Evolutionary conservation across 306 rosid genomes (phyloP).

Genomic region (Gynostemma pentaphyllum): DNA sequence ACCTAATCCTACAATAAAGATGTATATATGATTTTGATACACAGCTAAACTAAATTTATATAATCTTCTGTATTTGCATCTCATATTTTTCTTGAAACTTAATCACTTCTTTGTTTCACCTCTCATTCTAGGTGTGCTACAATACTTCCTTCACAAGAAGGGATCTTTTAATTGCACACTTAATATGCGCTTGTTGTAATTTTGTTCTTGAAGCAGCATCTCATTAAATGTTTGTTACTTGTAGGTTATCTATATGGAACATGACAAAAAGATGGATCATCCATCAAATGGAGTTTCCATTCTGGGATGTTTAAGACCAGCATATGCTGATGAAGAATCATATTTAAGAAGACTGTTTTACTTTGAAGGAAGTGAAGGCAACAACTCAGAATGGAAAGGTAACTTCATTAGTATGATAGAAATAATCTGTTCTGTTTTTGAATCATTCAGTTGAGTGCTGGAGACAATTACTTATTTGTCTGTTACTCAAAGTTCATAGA

Average conservation of each 20-base stretch:
- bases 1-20: too few relatives aligned
- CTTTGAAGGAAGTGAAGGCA: slow-evolving; percentile 41
- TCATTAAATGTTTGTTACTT: slow-evolving; percentile 15
- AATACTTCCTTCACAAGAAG: too few relatives aligned
- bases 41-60: not conserved
- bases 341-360: slow-evolving; percentile 41
- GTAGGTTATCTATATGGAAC: slow-evolving; percentile 46
- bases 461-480: not conserved
- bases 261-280: slow-evolving; percentile 47
- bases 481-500: not conserved
- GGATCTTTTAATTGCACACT: too few relatives aligned
- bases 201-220: not conserved
- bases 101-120: too few relatives aligned
- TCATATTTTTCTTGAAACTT: too few relatives aligned
- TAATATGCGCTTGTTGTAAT: too few relatives aligned
- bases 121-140: too few relatives aligned
- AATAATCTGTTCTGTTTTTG: not conserved
- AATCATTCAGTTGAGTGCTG: not conserved
- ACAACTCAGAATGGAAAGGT: slow-evolving; percentile 60
- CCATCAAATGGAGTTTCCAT: slow-evolving; percentile 91
- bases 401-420: slow-evolving; percentile 11
- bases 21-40: too few relatives aligned
- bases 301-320: slow-evolving; percentile 74
- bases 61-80: too few relatives aligned
- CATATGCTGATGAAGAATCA: slow-evolving; percentile 62